These are phyloP conservation scores for Gaeumannomyces tritici DNA, from an alignment of 2,329 filamentous ascomycete species.

Conservation along the genomic window DNA sequence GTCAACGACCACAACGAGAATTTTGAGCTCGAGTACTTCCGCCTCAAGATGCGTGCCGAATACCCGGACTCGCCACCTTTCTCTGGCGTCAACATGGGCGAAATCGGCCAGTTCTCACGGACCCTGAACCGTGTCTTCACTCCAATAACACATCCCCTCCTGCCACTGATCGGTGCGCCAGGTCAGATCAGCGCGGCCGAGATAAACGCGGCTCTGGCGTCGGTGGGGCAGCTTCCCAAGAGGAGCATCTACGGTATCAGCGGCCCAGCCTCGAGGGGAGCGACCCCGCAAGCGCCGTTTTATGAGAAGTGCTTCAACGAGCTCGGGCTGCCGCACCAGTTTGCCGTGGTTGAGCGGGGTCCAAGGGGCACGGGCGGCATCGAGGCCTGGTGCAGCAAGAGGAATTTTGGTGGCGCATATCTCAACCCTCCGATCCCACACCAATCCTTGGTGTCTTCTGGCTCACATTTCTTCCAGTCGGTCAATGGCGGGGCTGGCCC, in stretches of 20 bases:
- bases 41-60: conserved; percentile 62
- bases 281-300: conserved; percentile 68
- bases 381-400: conserved; percentile 62
- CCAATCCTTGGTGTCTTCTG: conserved; percentile 48
- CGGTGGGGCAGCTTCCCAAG: conserved; percentile 72
- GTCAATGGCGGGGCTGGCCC: conserved; percentile 42
- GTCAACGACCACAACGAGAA: conserved; percentile 77
- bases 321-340: conserved; percentile 76
- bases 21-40: conserved; percentile 84
- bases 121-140: conserved; percentile 81
- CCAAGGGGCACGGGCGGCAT: conserved; percentile 41
- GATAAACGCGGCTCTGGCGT: conserved; percentile 70
- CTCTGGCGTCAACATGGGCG: conserved; percentile 80
- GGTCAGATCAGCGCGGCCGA: conserved; percentile 79
- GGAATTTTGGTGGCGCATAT: conserved; percentile 73
- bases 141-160: conserved; percentile 74
- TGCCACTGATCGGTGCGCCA: conserved; percentile 76
- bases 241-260: conserved; percentile 75
- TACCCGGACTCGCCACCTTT: conserved; percentile 63
- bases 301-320: conserved; percentile 79
- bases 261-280: conserved; percentile 51
- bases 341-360: conserved; percentile 64
- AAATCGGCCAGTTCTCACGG: conserved; percentile 74
- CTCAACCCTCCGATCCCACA: conserved; percentile 62
- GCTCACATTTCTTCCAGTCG: conserved; percentile 36